Conservation (phyloP, 768 basidiomycete genomes). For the Tricholomella constricta region DNA sequence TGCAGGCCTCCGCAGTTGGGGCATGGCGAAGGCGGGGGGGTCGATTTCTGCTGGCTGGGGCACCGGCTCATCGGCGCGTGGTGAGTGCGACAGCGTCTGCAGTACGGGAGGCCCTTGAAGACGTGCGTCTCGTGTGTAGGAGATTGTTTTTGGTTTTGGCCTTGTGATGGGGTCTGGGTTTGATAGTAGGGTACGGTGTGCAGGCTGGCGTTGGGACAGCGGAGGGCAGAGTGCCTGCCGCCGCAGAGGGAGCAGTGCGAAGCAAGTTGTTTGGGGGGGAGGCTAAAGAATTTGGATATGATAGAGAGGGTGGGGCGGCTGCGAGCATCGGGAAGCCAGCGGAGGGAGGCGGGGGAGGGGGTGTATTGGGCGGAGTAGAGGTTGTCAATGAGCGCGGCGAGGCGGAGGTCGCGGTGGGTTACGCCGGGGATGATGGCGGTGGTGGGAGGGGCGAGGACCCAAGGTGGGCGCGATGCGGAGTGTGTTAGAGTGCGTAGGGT, state of each 20-base stretch:
- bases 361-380: slow-evolving; percentile 5
- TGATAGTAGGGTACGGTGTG: too few species aligned
- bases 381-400: slow-evolving; percentile 45
- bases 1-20: slow-evolving; percentile 20
- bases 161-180: too few species aligned
- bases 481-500: slow-evolving; percentile 26
- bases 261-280: background rate
- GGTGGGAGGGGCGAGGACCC: background rate
- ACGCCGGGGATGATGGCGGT: slow-evolving; percentile 35
- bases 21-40: background rate
- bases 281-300: slow-evolving; percentile 3
- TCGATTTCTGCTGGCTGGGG: background rate
- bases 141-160: too few species aligned
- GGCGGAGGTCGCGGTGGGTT: slow-evolving; percentile 52
- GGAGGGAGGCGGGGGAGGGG: too few species aligned
- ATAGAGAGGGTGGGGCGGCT: background rate
- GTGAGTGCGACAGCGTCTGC: background rate
- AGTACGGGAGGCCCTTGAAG: background rate
- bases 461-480: slow-evolving; percentile 18
- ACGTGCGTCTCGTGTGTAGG: too few species aligned
- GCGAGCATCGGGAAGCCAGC: background rate
- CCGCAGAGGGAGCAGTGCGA: slow-evolving; percentile 6
- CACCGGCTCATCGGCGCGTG: slow-evolving; percentile 10
- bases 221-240: background rate
- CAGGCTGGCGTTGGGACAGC: background rate